Percentiles rank a stretch among this genome's conserved stretches.
Conservation (phyloP, 2,329 filamentous ascomycete species). For the Colletotrichum sp. region DNA sequence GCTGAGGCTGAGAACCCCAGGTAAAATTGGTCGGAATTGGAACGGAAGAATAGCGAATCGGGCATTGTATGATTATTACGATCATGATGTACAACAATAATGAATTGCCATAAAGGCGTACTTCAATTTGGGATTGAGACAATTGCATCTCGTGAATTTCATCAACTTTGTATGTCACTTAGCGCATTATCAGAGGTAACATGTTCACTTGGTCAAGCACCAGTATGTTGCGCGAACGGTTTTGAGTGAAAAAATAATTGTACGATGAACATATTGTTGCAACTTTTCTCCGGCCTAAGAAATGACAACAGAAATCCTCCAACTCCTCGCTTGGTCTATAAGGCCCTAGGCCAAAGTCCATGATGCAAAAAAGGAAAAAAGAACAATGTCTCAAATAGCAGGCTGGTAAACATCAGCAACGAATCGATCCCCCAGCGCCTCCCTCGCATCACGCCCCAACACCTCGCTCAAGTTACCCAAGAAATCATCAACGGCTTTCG, state of each 20-base stretch:
- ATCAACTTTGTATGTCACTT: not conserved
- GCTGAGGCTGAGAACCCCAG: conserved; percentile 28
- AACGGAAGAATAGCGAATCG: not conserved
- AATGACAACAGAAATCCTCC: not conserved
- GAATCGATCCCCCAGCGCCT: conserved; percentile 16
- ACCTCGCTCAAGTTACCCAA: conserved; percentile 12
- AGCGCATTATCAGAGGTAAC: not conserved
- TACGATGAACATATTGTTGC: not conserved
- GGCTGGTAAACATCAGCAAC: conserved; percentile 19
- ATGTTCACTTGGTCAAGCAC: not conserved
- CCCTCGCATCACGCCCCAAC: conserved; percentile 12
- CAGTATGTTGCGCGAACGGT: not conserved
- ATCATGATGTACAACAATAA: conserved; percentile 9
- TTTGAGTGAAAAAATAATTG: not conserved
- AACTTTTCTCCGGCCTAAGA: not conserved
- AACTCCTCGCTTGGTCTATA: not conserved
- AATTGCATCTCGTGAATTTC: not conserved
- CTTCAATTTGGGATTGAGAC: too few species aligned
- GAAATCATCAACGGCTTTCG: conserved; percentile 15
- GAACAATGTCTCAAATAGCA: not conserved
- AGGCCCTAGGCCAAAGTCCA: not conserved
- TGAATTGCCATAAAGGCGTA: not conserved
- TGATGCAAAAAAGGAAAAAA: not conserved
- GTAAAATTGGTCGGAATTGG: not conserved
- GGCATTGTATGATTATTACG: not conserved